Evolutionary conservation across 1,284 basidiomycete species (phyloP), one percentile per base, ranked within the genome.

Genomic region (Fomitopsis schrenkii): DNA sequence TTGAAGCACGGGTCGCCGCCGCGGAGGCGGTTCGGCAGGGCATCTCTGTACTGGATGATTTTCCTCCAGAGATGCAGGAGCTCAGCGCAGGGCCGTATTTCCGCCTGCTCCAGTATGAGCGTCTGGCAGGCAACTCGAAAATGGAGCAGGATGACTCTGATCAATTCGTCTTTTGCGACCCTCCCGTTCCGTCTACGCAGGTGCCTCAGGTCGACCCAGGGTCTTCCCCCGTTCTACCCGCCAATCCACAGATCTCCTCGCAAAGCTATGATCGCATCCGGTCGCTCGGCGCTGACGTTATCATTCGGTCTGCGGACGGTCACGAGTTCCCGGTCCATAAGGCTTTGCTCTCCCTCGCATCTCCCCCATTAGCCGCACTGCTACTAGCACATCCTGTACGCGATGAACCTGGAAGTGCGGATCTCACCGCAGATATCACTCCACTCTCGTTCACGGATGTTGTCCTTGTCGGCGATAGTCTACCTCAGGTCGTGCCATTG

Each of bases 61-160:
- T 15, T 36, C 42, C 36, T 10, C 52, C 40, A 19, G 59, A 55
- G 54, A 35, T 60, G 42, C 17, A 55, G n/a, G 52, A 60, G 9
- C 40, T 61, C 19, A 33, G 38, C 36, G 56, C 57, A 12, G 64
- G 61, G 33, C 63, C 60, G n/a, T 67, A 66, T 57, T 62, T 62
- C 48, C 64, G 62, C 12, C 55, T 68, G n/a, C 54, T 65, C 17
- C 14, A 52, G n/a, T 59, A 35, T n/a, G 52, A 53, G 42, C 41
- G 58, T 6, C 14, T 19, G 12, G 22, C 40, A 0, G 46, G 59
- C 22, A 22, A 22, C 22, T 22, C 22, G 22, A 15, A 15, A 22
- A 46, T 58, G 8, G 38, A 46, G 15, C 19, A 36, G n/a, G 2
- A 8, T 7, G 22, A 22, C 22, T 22, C 22, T 22, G 22, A 22